Evolutionary conservation across 768 basidiomycete genomes (phyloP).

Genomic region (Naganishia kalamii): DNA sequence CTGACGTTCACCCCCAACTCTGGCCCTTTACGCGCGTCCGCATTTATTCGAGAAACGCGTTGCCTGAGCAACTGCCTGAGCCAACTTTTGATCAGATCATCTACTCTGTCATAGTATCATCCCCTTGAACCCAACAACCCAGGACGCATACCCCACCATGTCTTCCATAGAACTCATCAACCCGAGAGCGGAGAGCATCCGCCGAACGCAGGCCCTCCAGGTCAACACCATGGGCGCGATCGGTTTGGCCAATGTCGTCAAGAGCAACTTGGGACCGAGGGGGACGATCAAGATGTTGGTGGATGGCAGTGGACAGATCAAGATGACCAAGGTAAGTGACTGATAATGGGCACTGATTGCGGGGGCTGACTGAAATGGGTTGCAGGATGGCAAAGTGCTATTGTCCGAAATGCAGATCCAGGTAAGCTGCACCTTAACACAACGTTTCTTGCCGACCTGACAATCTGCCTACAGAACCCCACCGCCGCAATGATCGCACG

Average conservation of each 20-base stretch:
- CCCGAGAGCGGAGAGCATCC: conserved; percentile 88
- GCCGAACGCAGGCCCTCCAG: conserved; percentile 84
- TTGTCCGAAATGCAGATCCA: conserved; percentile 98
- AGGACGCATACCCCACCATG: conserved; percentile 21
- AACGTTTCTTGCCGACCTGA: neutral
- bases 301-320: conserved; percentile 94
- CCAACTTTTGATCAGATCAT: neutral
- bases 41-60: conserved; percentile 4
- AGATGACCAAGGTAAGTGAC: conserved; percentile 78
- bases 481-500: conserved; percentile 98
- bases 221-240: conserved; percentile 71
- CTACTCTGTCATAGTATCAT: neutral
- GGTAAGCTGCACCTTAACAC: conserved; percentile 28
- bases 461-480: conserved; percentile 58
- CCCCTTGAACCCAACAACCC: neutral
- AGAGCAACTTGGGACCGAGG: conserved; percentile 94
- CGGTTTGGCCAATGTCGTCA: conserved; percentile 94
- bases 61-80: neutral
- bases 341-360: neutral
- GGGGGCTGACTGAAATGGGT: neutral
- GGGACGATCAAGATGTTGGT: conserved; percentile 99
- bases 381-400: conserved; percentile 84
- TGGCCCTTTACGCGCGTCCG: neutral
- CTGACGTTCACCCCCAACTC: neutral
- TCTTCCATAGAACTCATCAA: conserved; percentile 78